phyloP scores from a whole-genome alignment of 139 green algal genomes.

The Ettlia oleoabundans region DNA sequence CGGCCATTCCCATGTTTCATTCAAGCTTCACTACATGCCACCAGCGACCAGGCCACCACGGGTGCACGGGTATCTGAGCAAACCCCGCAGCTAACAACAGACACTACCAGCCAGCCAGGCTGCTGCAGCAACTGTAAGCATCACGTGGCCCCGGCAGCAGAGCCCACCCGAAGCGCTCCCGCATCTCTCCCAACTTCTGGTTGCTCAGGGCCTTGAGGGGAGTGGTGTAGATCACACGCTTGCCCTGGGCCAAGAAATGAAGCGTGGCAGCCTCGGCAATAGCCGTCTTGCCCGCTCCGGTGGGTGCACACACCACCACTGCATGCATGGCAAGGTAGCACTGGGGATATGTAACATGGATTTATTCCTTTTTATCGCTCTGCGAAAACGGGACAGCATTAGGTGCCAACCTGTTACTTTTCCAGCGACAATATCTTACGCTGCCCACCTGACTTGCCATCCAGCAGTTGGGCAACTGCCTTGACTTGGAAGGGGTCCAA shows the following conservation, averaged over 20 bases:
- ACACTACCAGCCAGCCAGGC: not conserved
- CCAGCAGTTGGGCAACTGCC: constrained; percentile 73
- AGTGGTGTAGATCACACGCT: constrained; percentile 92
- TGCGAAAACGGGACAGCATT: too few relatives aligned
- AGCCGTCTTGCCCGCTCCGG: constrained; percentile 96
- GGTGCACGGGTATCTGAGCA: too few relatives aligned
- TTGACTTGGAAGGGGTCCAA: constrained; percentile 80
- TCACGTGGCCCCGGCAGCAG: not conserved
- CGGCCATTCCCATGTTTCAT: too few relatives aligned
- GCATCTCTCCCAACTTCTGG: constrained; percentile 92
- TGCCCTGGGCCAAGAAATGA: constrained; percentile 71
- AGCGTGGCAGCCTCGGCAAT: constrained; percentile 92
- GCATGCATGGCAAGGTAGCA: constrained; percentile 4
- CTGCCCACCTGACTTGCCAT: constrained; percentile 50
- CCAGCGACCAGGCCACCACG: too few relatives aligned
- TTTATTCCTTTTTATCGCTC: too few relatives aligned
- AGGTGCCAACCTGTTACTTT: too few relatives aligned
- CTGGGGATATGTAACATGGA: too few relatives aligned
- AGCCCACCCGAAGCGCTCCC: constrained; percentile 73
- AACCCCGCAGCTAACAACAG: too few relatives aligned
- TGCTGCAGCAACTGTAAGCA: not conserved
- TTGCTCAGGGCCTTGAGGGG: constrained; percentile 91
- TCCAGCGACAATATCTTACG: too few relatives aligned
- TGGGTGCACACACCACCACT: constrained; percentile 95
- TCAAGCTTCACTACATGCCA: too few relatives aligned